Evolutionary conservation across 176 grass and related monocot species (phyloP).

Genomic region (Phoenix roebelenii): DNA sequence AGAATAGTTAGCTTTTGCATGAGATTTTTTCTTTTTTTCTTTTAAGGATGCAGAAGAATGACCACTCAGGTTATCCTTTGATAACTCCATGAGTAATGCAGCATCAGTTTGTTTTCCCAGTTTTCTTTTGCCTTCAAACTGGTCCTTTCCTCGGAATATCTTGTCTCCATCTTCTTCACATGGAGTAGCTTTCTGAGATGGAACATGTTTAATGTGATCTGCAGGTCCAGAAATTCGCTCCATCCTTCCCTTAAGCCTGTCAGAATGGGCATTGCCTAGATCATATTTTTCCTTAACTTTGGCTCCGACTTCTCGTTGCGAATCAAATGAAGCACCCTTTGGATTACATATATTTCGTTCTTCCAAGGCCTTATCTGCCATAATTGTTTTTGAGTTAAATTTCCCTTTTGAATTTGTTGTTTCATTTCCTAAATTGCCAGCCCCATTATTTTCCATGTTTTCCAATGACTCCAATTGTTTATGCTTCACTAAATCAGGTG

Average conservation of each 20-base stretch:
- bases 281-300: slow-evolving; percentile 44
- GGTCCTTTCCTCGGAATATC: slow-evolving; percentile 17
- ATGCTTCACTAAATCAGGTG: slow-evolving; percentile 25
- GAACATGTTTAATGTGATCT: slow-evolving; percentile 29
- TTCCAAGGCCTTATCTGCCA: slow-evolving; percentile 30
- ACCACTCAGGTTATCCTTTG: slow-evolving; percentile 29
- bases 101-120: slow-evolving; percentile 41
- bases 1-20: slow-evolving; percentile 39
- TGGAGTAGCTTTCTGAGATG: slow-evolving; percentile 38
- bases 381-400: slow-evolving; percentile 45
- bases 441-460: slow-evolving; percentile 37
- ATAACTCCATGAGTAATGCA: slow-evolving; percentile 33
- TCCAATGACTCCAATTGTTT: slow-evolving; percentile 23
- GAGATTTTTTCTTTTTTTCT: slow-evolving; percentile 47
- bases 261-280: slow-evolving; percentile 29
- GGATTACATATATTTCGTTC: slow-evolving; percentile 36
- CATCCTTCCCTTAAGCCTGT: slow-evolving; percentile 34
- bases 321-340: slow-evolving; percentile 31
- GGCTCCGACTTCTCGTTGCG: slow-evolving; percentile 53
- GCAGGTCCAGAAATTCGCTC: slow-evolving; percentile 37
- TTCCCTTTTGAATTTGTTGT: slow-evolving; percentile 29
- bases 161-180: slow-evolving; percentile 31
- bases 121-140: slow-evolving; percentile 42
- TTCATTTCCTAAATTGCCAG: slow-evolving; percentile 38
- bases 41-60: slow-evolving; percentile 37